Base-by-base conservation (phyloP, 192 early-diverging fungal genomes). In the Ambispora gerdemannii region DNA sequence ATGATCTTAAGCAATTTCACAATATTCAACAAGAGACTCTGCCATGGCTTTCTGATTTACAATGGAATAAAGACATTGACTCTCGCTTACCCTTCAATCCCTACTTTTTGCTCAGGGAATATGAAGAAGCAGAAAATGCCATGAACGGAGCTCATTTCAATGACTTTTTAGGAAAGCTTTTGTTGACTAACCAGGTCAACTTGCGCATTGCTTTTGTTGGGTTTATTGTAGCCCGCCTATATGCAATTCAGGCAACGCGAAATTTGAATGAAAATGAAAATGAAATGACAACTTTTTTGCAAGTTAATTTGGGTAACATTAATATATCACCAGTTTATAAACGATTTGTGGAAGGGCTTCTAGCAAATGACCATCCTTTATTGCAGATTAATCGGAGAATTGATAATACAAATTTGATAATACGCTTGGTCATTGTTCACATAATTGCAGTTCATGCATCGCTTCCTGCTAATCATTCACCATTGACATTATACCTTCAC, bases 81-180 rank as follows among this genome's bases (percentile, higher is more conserved):
- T 15, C 24, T n/a, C 38, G 71, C 11, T 28, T 72, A 3, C 20
- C 62, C 13, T 66, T 72, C 52, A 72, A 72, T 65, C 62, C 71
- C 31, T 72, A 53, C 27, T 65, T 20, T 8, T 4, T 6, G 17
- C 25, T 67, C 6, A 15, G 20, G 0, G 47, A 52, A 50, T 72
- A 66, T 34, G n/a, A 19, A 3, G n/a, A 67, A 25, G 28, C 20
- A 3, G 71, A 72, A n/a, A 63, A n/a, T n/a, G 17, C 10, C 15
- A 25, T 28, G 10, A 51, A 67, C 28, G 50, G 19, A 8, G 13
- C 22, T 17, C 64, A 62, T 22, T 36, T 72, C 13, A 17, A 66
- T 8, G 6, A 6, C 22, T 51, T 72, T 15, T 19, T 72, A 1
- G 17, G 28, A n/a, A 51, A 66, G 1, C 2, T 47, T 4, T 28